These are phyloP conservation scores for Sarcodon sp. DNA, from an alignment of 768 basidiomycete species.

Conservation along the genomic window DNA sequence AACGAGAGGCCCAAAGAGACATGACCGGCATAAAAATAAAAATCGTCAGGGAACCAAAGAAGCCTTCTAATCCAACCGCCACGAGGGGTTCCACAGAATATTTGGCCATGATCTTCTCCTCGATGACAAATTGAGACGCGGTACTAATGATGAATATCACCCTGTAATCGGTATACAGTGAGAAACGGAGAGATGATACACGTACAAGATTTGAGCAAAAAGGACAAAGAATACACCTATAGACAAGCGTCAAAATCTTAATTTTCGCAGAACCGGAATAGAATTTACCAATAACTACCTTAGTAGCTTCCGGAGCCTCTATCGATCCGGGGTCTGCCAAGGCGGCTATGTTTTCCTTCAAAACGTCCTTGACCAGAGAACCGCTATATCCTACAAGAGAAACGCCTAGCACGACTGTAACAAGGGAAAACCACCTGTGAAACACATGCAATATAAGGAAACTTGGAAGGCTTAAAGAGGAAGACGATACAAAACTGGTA, in stretches of 20 bases:
- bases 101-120: constrained; percentile 89
- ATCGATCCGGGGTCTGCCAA: constrained; percentile 24
- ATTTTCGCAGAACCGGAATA: constrained; percentile 4
- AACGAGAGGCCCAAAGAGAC: constrained; percentile 52
- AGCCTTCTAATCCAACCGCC: constrained; percentile 90
- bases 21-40: constrained; percentile 71
- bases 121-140: constrained; percentile 86
- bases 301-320: constrained; percentile 52
- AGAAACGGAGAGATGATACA: constrained; percentile 7
- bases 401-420: constrained; percentile 81
- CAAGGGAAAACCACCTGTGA: constrained; percentile 75
- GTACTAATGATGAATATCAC: constrained; percentile 33
- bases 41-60: constrained; percentile 80
- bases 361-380: constrained; percentile 68
- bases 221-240: constrained; percentile 83
- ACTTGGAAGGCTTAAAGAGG: not conserved
- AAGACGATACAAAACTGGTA: constrained; percentile 52
- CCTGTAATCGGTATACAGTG: constrained; percentile 3
- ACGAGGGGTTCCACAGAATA: constrained; percentile 83
- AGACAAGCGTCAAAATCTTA: not conserved
- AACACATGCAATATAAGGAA: constrained; percentile 6
- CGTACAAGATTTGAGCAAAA: constrained; percentile 92
- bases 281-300: constrained; percentile 57
- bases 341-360: constrained; percentile 31
- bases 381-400: constrained; percentile 82